Base-by-base conservation (phyloP, 768 basidiomycete genomes). In the Tephrocybe rancida region DNA sequence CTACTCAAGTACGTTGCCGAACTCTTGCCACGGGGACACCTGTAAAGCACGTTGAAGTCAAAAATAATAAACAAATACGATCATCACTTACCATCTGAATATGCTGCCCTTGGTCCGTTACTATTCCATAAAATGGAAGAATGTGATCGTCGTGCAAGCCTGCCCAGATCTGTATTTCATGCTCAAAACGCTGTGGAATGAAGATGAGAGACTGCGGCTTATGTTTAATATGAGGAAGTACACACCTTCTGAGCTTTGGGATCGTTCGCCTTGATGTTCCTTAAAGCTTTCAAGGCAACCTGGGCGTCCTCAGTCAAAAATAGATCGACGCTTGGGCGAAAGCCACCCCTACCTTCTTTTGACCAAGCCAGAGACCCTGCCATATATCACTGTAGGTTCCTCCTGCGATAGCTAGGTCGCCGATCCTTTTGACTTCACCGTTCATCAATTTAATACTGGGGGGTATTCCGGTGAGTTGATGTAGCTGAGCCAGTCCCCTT, bases 21-120 rank as follows among this genome's bases (percentile, higher is more conserved):
- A 76, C 30, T 75, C 71, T 68, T 84, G 82, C 84, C 84, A 86
- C 5, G 83, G 81, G 9, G 84, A 84, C 27, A 86, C 82, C 82
- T 84, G 44, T 16, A 16, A 5, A 16, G 10, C 30, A 30, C 18
- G 24, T 47, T 22, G 13, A 47, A 35, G n/a, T 26, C 34, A 52
- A 30, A 4, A 46, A 24, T 21, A 4, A n/a, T 48, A 21, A 26
- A 21, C 30, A 24, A 22, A 29, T 30, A 38, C 25, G 13, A 37
- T 14, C 50, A 45, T 37, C 18, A 41, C 58, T 66, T 61, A 73
- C 83, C 63, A 80, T 81, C 58, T 83, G 74, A 43, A 84, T 69
- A 38, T 76, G 71, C 35, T 68, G 74, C 0, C 80, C 81, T 52
- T 79, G 70, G 54, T 83, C 72, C 5, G 80, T 82, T 2, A 83